Conservation (phyloP, 129 eudicot species). For the Flaveria trinervia region DNA sequence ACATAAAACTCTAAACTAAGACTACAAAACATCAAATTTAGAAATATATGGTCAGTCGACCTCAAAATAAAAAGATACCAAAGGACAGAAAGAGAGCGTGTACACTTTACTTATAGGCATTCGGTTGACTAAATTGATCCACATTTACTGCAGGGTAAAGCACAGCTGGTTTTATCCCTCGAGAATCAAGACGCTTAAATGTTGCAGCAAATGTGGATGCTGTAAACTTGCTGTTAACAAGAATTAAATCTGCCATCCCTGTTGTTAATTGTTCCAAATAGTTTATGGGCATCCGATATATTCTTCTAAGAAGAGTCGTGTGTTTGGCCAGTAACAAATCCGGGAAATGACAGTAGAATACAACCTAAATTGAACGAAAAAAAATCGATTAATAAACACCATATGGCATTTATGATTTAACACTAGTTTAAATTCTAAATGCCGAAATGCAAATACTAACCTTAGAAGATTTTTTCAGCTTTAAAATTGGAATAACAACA, state of each 20-base stretch:
- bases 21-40: not conserved
- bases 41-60: constrained; percentile 12
- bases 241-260: constrained; percentile 91
- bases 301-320: constrained; percentile 77
- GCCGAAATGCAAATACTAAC: constrained; percentile 35
- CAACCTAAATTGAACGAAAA: constrained; percentile 50
- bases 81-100: constrained; percentile 32
- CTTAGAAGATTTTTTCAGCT: constrained; percentile 79
- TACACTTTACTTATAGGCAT: constrained; percentile 64
- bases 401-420: constrained; percentile 9
- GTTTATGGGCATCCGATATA: constrained; percentile 85
- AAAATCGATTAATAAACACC: not conserved
- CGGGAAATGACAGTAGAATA: constrained; percentile 95
- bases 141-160: constrained; percentile 96
- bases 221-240: constrained; percentile 92
- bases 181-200: constrained; percentile 67
- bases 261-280: constrained; percentile 86
- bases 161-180: constrained; percentile 82
- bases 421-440: not conserved
- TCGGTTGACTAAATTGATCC: constrained; percentile 72
- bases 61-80: constrained; percentile 50
- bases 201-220: constrained; percentile 89
- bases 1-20: not conserved
- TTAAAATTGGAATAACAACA: constrained; percentile 81
- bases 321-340: constrained; percentile 86